Conservation (phyloP, 192 early-diverging fungal genomes). For the Piromyces sp. region DNA sequence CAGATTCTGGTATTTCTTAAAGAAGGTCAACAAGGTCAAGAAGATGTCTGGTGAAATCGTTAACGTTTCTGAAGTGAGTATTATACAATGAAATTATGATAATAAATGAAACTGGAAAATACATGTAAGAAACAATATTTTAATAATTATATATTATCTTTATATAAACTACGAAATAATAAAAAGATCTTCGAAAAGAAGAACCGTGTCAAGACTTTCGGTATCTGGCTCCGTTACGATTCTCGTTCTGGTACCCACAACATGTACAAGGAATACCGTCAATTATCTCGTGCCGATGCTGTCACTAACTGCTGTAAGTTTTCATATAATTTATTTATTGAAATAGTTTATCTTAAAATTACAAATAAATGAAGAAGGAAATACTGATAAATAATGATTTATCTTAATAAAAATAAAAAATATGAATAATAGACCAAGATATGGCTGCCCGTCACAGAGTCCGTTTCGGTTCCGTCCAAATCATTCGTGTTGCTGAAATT, state of each 20-base stretch:
- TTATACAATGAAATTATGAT: not conserved
- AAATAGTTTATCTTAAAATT: no score
- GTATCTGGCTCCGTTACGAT: slow-evolving; percentile 98
- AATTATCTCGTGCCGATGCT: slow-evolving; percentile 63
- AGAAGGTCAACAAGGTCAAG: slow-evolving; percentile 98
- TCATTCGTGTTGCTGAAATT: slow-evolving; percentile 92
- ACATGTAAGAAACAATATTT: not conserved
- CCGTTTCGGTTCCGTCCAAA: slow-evolving; percentile 92
- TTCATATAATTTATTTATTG: no score
- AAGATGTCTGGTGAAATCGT: slow-evolving; percentile 96
- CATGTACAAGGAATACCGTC: slow-evolving; percentile 99
- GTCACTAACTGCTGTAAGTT: slow-evolving; percentile 46
- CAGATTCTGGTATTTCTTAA: slow-evolving; percentile 99
- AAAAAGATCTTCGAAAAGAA: slow-evolving; percentile 83
- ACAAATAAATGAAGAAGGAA: no score
- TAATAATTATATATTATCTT: not conserved
- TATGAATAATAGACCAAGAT: slow-evolving; percentile 59
- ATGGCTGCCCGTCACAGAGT: slow-evolving; percentile 98
- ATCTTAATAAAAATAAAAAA: no score
- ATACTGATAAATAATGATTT: no score
- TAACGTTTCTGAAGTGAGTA: slow-evolving; percentile 76
- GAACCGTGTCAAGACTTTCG: slow-evolving; percentile 92
- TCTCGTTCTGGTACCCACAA: slow-evolving; percentile 99
- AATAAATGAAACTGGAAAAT: not conserved
- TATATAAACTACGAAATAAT: no score